Conservation (phyloP, 108 stramenopile genomes). For the Chaetoceros tenuissimus region DNA sequence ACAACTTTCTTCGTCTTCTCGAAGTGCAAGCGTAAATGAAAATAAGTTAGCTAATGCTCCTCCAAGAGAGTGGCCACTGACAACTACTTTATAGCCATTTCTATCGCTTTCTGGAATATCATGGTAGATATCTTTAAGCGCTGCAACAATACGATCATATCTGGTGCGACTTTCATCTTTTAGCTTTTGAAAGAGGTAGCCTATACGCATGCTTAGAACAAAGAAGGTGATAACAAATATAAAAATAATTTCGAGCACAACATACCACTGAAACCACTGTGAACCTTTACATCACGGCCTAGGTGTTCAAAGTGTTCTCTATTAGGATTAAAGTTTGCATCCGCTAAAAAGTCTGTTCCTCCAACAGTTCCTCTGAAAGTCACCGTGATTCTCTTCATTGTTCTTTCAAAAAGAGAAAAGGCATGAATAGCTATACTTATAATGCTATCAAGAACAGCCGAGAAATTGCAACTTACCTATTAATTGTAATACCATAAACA, state of each 20-base stretch:
- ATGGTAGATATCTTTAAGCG: conserved; percentile 3
- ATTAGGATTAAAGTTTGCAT: conserved; percentile 5
- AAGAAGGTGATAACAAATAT: too few relatives aligned
- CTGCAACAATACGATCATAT: conserved; percentile 4
- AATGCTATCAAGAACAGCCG: too few relatives aligned
- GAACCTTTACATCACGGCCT: too few relatives aligned
- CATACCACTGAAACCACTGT: too few relatives aligned
- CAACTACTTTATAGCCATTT: conserved; percentile 14
- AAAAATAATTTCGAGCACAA: too few relatives aligned
- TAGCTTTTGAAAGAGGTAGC: too few relatives aligned
- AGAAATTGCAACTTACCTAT: too few relatives aligned
- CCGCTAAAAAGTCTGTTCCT: background rate
- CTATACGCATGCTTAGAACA: too few relatives aligned
- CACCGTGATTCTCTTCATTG: conserved; percentile 2
- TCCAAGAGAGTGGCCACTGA: conserved; percentile 32
- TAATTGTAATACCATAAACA: conserved; percentile 3
- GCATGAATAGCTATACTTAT: too few relatives aligned
- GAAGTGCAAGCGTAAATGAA: conserved; percentile 25
- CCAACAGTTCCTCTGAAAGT: conserved; percentile 6
- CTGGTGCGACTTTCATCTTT: too few relatives aligned
- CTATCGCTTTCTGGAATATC: background rate
- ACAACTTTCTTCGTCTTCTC: background rate
- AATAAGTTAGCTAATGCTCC: conserved; percentile 38
- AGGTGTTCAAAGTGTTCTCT: too few relatives aligned
- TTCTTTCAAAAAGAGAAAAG: too few relatives aligned